Base-by-base conservation (phyloP, 1,284 basidiomycete species). In the Tilletia caries region DNA sequence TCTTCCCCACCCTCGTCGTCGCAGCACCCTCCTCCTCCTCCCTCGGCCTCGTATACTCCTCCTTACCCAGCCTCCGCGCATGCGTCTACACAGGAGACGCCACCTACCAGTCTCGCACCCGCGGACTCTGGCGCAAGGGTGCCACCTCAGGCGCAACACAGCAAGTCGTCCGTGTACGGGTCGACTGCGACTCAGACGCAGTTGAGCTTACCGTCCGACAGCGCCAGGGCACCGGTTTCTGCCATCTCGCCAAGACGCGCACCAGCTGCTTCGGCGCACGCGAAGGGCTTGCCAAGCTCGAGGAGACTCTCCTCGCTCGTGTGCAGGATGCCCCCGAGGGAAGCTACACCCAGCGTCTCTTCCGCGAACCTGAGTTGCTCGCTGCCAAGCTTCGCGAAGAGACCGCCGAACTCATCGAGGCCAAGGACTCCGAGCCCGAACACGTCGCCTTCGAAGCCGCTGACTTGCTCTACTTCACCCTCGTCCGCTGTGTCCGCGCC, bases 31-130 rank as follows among this genome's bases (percentile, higher is more conserved):
- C 85, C 8, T 89, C 90, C 25, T 90, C 91, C 1, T 88, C 88
- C 18, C 88, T 98, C 23, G 96, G 96, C 23, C 89, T 98, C 68
- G 96, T 98, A 60, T 99, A 98, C 86, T 98, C 96, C n/a, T 98
- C 96, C 15, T 81, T 84, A 64, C 90, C 91, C 78, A 95, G 93
- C 2, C 88, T 98, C 74, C 89, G 88, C 71, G 91, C 95, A 83
- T 92, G 91, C 74, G 93, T 99, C 80, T 76, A 89, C 64, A 91
- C 93, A 1, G 93, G 93, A 41, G 91, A 90, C 78, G 96, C 95
- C 33, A 91, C 96, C 46, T 99, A 99, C 84, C 94, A 98, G 83
- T 97, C 93, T 23, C 90, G 96, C 74, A 83, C 83, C 20, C 94
- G 94, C 79, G 95, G 95, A 8, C 86, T 98, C 23, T 99, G 96